These are phyloP conservation scores for Punica granatum DNA, from an alignment of 345 rosid genomes.

Conservation along the genomic window DNA sequence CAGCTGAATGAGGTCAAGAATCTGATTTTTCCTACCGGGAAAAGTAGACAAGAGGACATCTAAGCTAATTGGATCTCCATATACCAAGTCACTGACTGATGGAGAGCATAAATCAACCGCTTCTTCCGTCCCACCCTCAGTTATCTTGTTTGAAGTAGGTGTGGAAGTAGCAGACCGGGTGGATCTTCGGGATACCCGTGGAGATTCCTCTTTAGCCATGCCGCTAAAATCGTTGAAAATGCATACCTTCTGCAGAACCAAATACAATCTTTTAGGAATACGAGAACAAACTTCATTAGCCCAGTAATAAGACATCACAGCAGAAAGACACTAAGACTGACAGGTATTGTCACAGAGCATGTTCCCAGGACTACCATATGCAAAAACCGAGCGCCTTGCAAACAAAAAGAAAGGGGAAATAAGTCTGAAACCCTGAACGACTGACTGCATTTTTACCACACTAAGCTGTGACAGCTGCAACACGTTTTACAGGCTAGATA, in stretches of 20 bases:
- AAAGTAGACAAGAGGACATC: slow-evolving; percentile 50
- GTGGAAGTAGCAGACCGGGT: slow-evolving; percentile 37
- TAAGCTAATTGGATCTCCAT: slow-evolving; percentile 34
- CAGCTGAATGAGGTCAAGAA: slow-evolving; percentile 45
- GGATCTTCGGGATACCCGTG: slow-evolving; percentile 29
- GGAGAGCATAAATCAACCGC: slow-evolving; percentile 27
- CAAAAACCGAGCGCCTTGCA: no score
- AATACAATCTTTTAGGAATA: background rate
- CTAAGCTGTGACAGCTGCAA: no score
- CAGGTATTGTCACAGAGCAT: background rate
- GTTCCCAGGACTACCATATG: background rate
- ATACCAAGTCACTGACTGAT: slow-evolving; percentile 42
- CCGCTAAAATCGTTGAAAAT: background rate
- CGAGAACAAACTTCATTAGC: background rate
- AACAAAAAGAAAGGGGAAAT: no score
- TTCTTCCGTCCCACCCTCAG: slow-evolving; percentile 22
- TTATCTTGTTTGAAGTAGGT: slow-evolving; percentile 13
- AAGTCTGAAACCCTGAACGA: no score
- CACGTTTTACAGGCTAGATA: no score
- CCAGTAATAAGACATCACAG: background rate
- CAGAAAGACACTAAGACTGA: no score
- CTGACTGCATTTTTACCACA: no score
- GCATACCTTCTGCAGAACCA: background rate
- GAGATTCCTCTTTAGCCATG: slow-evolving; percentile 36
- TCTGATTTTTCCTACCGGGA: slow-evolving; percentile 51